phyloP scores from a whole-genome alignment of 106 monocot species.

The Apostasia shenzhenica region DNA sequence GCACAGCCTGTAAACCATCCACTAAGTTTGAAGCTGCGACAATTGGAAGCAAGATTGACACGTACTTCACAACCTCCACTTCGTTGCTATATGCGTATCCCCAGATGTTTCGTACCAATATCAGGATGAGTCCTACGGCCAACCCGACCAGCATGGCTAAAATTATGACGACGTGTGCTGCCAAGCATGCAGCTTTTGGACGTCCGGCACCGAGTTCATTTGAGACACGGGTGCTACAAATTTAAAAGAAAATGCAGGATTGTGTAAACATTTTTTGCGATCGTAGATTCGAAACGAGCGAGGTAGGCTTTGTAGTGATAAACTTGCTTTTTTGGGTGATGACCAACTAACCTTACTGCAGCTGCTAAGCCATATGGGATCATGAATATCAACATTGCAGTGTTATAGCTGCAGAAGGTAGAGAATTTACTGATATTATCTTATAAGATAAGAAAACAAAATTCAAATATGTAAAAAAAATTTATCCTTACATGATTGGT shows the following conservation, averaged over 20 bases:
- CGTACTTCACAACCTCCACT: constrained; percentile 47
- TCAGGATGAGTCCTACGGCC: constrained; percentile 26
- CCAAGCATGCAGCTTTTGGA: constrained; percentile 29
- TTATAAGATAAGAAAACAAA: not conserved
- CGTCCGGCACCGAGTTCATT: constrained; percentile 68
- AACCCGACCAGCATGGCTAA: constrained; percentile 34
- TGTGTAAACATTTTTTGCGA: too few species aligned
- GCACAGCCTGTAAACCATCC: constrained; percentile 79
- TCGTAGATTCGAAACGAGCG: too few species aligned
- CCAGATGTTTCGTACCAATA: constrained; percentile 47
- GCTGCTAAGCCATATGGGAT: constrained; percentile 70
- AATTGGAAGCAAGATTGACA: constrained; percentile 57
- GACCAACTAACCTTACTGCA: constrained; percentile 48
- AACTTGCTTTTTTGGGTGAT: too few species aligned
- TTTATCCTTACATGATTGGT: constrained; percentile 18
- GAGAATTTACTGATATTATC: too few species aligned
- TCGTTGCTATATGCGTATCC: constrained; percentile 71
- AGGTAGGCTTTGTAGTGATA: too few species aligned
- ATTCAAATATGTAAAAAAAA: not conserved
- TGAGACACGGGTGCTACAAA: constrained; percentile 57
- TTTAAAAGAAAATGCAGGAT: not conserved
- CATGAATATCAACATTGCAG: constrained; percentile 76
- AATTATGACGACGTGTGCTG: constrained; percentile 26
- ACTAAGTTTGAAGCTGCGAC: constrained; percentile 64
- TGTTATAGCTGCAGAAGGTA: constrained; percentile 49